These are phyloP conservation scores for Striga hermonthica DNA, from an alignment of 305 asterid species.

Conservation along the genomic window DNA sequence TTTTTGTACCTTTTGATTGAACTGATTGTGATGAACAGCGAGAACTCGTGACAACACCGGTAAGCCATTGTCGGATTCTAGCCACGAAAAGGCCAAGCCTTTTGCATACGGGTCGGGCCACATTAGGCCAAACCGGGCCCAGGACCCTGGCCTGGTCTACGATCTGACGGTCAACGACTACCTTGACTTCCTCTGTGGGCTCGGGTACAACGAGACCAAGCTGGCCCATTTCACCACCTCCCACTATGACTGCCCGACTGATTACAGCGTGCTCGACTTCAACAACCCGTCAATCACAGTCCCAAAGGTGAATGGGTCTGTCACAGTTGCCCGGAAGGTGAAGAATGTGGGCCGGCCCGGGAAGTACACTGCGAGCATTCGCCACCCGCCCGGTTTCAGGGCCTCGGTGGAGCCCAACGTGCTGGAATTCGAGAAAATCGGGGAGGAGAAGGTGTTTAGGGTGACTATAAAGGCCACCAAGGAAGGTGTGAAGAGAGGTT, in stretches of 20 bases:
- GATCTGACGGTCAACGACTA: slow-evolving; percentile 51
- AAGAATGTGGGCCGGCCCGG: slow-evolving; percentile 67
- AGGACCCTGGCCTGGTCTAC: slow-evolving; percentile 76
- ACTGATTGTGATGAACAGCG: slow-evolving; percentile 32
- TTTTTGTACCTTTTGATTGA: too few species aligned
- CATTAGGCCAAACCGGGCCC: slow-evolving; percentile 59
- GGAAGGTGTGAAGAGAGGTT: not conserved
- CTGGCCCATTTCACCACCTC: too few species aligned
- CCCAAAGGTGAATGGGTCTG: slow-evolving; percentile 23
- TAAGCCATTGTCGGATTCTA: slow-evolving; percentile 34
- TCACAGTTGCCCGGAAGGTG: slow-evolving; percentile 42
- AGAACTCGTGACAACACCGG: slow-evolving; percentile 50
- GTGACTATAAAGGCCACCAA: slow-evolving; percentile 34
- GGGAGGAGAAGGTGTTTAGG: too few species aligned
- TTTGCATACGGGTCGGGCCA: slow-evolving; percentile 61
- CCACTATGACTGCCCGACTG: too few species aligned
- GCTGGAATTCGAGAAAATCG: too few species aligned
- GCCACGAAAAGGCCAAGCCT: slow-evolving; percentile 34
- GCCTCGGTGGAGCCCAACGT: too few species aligned
- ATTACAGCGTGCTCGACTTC: slow-evolving; percentile 20
- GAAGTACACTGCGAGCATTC: slow-evolving; percentile 36
- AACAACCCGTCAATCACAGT: slow-evolving; percentile 71
- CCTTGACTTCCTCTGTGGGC: slow-evolving; percentile 52
- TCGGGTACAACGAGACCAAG: too few species aligned
- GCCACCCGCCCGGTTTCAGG: not conserved